Evolutionary conservation across 306 rosid genomes (phyloP), one percentile per base, ranked within the genome.

Genomic region (Corylus heterophylla): DNA sequence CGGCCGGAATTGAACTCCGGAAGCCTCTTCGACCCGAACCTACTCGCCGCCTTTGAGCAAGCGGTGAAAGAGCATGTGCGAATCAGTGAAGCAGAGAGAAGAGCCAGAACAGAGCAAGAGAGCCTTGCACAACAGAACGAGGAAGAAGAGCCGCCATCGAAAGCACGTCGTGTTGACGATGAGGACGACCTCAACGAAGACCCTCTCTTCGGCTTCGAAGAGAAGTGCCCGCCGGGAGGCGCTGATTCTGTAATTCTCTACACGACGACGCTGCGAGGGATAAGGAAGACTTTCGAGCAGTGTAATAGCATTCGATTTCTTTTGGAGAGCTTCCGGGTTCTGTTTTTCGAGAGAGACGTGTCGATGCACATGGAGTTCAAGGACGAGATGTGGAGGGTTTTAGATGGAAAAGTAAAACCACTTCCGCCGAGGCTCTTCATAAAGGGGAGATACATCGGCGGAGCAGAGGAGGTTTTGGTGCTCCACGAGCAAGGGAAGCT

Each of bases 371-470:
- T 61, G 74, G 95, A 88, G 59, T 95, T 81, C 73, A 89, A 88
- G 77, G 96, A 90, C 50, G 98, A 93, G 73, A 17, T 95, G 22
- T 84, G 98, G 92, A 69, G 54, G 18, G 76, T 79, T 52, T 55
- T 95, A 64, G 94, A 78, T 17, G 75, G 83, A 10, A 88, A 5
- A 42, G 45, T 42, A 42, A 42, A 83, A 51, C 74, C 54, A 6
- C 29, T 90, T 61, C 98, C 99, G 66, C 99, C 99, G 3, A 93
- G 88, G 86, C 89, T 93, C 25, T 93, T 93, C 84, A 81, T 93
- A 1, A 89, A 86, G 73, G 97, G 98, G 0, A 92, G 97, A 47
- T 81, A 87, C 79, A 87, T 93, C 0, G 98, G 98, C 25, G 98
- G 97, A 74, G 91, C 91, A 29, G 95, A 93, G 68, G 92, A 89